Base-by-base conservation (phyloP, 768 basidiomycete genomes). In the Leccinum broughii region DNA sequence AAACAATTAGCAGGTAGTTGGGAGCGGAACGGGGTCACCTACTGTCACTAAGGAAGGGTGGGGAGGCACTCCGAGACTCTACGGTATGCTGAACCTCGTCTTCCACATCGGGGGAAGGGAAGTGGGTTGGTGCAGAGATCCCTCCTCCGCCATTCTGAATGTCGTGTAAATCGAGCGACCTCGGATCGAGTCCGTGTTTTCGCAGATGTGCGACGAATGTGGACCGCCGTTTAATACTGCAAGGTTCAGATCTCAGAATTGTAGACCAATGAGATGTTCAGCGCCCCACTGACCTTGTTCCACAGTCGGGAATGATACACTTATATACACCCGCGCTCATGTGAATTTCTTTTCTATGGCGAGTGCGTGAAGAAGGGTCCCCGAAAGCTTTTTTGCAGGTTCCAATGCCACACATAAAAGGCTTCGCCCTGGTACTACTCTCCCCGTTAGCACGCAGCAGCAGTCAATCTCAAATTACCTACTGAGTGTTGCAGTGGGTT, bases 401-500 rank as follows among this genome's bases (percentile, higher is more conserved):
- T 9, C 71, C 65, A 48, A 80, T 74, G 14, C 75, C 76, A 64
- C 89, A 91, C 6, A 55, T 55, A 64, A 77, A 80, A 1, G 87
- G 88, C 69, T 83, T 85, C 10, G 58, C 71, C 49, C 75, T 76
- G 14, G 84, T 81, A 58, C 87, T 88, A 56, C 48, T 54, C 44
- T 34, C 15, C 30, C 44, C 11, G 4, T 73, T 20, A 74, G 54
- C 28, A 58, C 35, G 9, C 14, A 51, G 11, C 28, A 35, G 22
- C 22, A n/a, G 34, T 54, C 14, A 4, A 60, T 14, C 26, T 44
- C 13, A 56, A 62, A 56, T 26, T 13, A 71, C 87, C 61, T 72
- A 91, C 90, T 91, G 90, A 20, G 77, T 77, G 60, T 90, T 91
- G 55, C 62, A 58, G 62, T 91, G 90, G 2, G 84, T 87, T 62